Evolutionary conservation across 2,329 filamentous ascomycete species (phyloP).

Genomic region (Amesomyces nigricolor): DNA sequence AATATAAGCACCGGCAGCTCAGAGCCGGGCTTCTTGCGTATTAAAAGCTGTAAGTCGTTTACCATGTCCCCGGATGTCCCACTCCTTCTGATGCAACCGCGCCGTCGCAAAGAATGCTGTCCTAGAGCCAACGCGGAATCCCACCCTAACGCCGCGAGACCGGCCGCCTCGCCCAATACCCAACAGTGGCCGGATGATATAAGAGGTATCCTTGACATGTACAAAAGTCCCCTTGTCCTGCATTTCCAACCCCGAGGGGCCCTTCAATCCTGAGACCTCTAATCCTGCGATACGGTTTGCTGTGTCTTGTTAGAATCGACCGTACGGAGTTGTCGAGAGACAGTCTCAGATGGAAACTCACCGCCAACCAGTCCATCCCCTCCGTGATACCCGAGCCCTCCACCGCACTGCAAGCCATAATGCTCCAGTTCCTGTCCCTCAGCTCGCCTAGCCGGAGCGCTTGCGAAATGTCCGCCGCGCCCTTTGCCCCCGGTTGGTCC

Average conservation of each 20-base stretch:
- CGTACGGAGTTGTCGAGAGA: background rate
- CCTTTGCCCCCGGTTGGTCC: slow-evolving; percentile 94
- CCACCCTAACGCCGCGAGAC: slow-evolving; percentile 23
- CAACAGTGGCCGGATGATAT: slow-evolving; percentile 22
- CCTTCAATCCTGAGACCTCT: slow-evolving; percentile 34
- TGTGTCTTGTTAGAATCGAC: slow-evolving; percentile 26
- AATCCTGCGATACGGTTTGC: slow-evolving; percentile 41
- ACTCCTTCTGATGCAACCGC: slow-evolving; percentile 18
- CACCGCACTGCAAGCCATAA: slow-evolving; percentile 94
- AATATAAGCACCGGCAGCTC: slow-evolving; percentile 8
- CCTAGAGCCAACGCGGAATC: slow-evolving; percentile 24
- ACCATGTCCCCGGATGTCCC: slow-evolving; percentile 16
- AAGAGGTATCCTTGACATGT: slow-evolving; percentile 22
- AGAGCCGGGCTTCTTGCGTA: slow-evolving; percentile 3
- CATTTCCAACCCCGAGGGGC: background rate
- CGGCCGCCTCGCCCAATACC: slow-evolving; percentile 20
- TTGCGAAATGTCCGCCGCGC: slow-evolving; percentile 93
- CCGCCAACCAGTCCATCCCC: slow-evolving; percentile 98
- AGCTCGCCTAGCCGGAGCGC: slow-evolving; percentile 84
- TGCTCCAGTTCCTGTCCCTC: slow-evolving; percentile 97
- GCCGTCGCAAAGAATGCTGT: slow-evolving; percentile 19
- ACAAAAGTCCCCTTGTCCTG: slow-evolving; percentile 19
- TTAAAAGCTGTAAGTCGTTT: slow-evolving; percentile 20
- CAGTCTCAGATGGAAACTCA: slow-evolving; percentile 38
- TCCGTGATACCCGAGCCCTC: slow-evolving; percentile 92